Base-by-base conservation (phyloP, 495 filamentous ascomycete genomes). In the Podospora anserina region DNA sequence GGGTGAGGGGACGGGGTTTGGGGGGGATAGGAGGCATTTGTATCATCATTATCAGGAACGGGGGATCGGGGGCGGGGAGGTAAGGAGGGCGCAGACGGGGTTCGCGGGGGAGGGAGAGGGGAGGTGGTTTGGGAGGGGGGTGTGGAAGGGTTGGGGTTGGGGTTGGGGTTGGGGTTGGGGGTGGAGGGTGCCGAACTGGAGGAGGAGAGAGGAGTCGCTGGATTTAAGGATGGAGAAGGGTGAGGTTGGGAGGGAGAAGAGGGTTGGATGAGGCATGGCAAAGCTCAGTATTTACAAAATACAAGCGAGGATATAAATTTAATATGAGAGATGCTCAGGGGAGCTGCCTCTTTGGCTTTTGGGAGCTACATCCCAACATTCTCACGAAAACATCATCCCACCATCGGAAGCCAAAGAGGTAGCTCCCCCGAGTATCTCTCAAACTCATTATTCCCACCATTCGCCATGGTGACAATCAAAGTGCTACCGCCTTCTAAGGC, bases 11-110 rank as follows among this genome's bases (percentile, higher is more conserved):
- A n/a, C 9, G 49, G 53, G 13, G 19, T 27, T 30, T 56, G 27
- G 63, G 2, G 54, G 54, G 15, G 20, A 53, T 16, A 55, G 54
- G 23, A 20, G 63, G 11, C 26, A 65, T 65, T 56, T 20, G 13
- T 26, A 55, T 65, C 44, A 65, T 57, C 54, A 65, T 57, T 23
- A 55, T 58, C 23, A 55, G 13, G 16, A 56, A 6, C 16, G 39
- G n/a, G 27, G 9, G 26, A 4, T 11, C 4, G 16, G 13, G 55
- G 23, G 18, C 0, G 55, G n/a, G 6, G 55, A n/a, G 55, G 55
- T 58, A n/a, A 58, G n/a, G 23, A 58, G 55, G 23, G 13, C 23
- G 6, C 55, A 58, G 23, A 15, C 55, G 23, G 55, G 55, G 23
- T 7, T 49, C 0, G 15, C 13, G 7, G 39, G 39, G 9, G 39